Conservation (phyloP, 2,329 filamentous ascomycete species). For the Sporothrix protearum region DNA sequence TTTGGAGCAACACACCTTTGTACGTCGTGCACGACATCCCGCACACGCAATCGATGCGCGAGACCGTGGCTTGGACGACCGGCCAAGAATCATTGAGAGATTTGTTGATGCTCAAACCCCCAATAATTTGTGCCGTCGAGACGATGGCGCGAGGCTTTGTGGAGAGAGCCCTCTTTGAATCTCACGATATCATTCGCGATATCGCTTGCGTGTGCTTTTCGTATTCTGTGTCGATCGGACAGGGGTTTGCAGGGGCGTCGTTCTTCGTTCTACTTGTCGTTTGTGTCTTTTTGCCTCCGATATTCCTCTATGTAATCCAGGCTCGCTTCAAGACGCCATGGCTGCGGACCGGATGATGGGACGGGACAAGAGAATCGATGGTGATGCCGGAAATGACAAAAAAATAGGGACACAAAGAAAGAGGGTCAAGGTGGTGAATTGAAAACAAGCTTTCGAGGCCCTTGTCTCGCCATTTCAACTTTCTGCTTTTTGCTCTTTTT, state of each 20-base stretch:
- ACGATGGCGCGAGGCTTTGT: not conserved
- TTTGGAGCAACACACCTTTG: conserved; percentile 17
- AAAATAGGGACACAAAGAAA: not conserved
- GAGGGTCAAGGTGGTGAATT: not conserved
- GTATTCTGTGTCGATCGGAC: not conserved
- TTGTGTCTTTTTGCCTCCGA: not conserved
- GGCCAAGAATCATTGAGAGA: conserved; percentile 20
- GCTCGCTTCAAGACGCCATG: conserved; percentile 6
- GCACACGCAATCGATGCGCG: conserved; percentile 25
- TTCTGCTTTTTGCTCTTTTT: not conserved
- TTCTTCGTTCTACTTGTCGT: not conserved
- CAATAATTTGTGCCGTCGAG: not conserved
- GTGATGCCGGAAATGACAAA: not conserved
- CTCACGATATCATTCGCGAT: conserved; percentile 13
- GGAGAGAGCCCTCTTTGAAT: not conserved
- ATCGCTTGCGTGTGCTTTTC: not conserved
- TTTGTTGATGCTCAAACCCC: not conserved
- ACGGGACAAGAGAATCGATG: not conserved
- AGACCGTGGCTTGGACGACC: conserved; percentile 22
- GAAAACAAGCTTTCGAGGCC: not conserved
- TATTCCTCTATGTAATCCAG: not conserved
- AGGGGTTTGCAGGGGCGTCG: conserved; percentile 10
- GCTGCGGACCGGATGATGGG: not conserved
- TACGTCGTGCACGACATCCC: conserved; percentile 24
- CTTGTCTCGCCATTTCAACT: not conserved